phyloP scores from a whole-genome alignment of 1,139 yeast genomes.

The Taphrina communis region DNA sequence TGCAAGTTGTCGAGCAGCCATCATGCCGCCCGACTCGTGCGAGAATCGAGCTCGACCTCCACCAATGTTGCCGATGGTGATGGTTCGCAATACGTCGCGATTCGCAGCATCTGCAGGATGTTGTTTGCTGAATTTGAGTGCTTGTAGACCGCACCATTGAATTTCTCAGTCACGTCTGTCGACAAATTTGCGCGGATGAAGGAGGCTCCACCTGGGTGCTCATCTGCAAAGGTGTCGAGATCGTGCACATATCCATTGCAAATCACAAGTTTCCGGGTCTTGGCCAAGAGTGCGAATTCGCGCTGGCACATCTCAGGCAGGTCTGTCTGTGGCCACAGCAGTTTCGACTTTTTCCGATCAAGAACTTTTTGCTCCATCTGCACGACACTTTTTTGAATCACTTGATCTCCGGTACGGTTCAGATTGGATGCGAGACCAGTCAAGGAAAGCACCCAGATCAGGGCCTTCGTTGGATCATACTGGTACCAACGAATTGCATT shows the following conservation, averaged over 20 bases:
- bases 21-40: constrained; percentile 4
- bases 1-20: not conserved
- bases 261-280: constrained; percentile 68
- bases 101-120: constrained; percentile 91
- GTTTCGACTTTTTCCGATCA: constrained; percentile 73
- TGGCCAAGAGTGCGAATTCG: constrained; percentile 73
- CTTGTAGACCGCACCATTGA: constrained; percentile 95
- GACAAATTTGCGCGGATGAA: constrained; percentile 84
- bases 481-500: constrained; percentile 98
- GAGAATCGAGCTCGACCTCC: not conserved
- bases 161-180: constrained; percentile 95
- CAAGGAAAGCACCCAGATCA: constrained; percentile 72
- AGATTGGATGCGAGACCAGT: constrained; percentile 87
- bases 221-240: constrained; percentile 77
- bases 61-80: constrained; percentile 53
- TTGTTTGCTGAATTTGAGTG: constrained; percentile 98
- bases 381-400: constrained; percentile 91
- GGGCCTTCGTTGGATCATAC: constrained; percentile 92
- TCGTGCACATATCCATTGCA: constrained; percentile 95
- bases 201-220: constrained; percentile 97
- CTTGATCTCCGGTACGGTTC: constrained; percentile 91
- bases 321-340: constrained; percentile 84
- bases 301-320: constrained; percentile 91
- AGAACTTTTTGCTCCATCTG: constrained; percentile 97
- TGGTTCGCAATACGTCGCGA: constrained; percentile 80